These are phyloP conservation scores for Quillaja saponaria DNA, from an alignment of 306 rosid genomes.

Conservation along the genomic window DNA sequence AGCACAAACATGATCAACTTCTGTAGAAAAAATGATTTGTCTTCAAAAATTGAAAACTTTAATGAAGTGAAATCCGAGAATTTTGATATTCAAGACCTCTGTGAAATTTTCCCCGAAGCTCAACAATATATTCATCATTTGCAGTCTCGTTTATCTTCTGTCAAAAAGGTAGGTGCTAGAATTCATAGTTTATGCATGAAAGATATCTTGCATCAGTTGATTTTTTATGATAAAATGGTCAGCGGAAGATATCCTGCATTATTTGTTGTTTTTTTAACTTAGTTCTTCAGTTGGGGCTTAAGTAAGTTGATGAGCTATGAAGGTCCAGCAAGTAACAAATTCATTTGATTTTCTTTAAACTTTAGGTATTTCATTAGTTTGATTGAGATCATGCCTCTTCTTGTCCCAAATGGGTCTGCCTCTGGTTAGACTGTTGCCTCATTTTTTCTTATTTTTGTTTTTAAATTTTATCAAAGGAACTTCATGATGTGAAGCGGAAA, in stretches of 20 bases:
- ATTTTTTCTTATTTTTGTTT: constrained; percentile 12
- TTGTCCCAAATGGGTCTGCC: constrained; percentile 11
- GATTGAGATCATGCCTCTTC: constrained; percentile 2
- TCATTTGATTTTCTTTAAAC: neutral
- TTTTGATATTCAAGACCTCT: constrained; percentile 60
- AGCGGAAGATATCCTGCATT: too few relatives aligned
- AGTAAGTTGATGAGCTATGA: too few relatives aligned
- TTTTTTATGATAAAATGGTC: constrained; percentile 10
- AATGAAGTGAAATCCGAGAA: constrained; percentile 39
- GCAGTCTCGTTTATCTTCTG: constrained; percentile 76
- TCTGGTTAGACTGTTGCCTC: constrained; percentile 12
- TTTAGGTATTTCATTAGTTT: neutral
- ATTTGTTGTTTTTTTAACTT: too few relatives aligned
- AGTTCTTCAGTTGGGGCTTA: too few relatives aligned
- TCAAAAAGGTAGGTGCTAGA: constrained; percentile 61
- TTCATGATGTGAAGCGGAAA: constrained; percentile 78
- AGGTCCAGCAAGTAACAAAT: neutral
- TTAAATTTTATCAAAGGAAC: constrained; percentile 60
- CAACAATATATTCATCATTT: constrained; percentile 63
- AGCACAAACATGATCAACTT: constrained; percentile 51
- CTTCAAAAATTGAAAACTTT: constrained; percentile 46
- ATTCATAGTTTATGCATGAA: constrained; percentile 20
- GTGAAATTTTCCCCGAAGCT: constrained; percentile 75
- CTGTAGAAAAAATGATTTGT: constrained; percentile 44
- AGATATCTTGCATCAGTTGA: constrained; percentile 17